Evolutionary conservation across 805 yeast species (phyloP), one percentile per base, ranked within the genome.

Genomic region (Dipodascus geniculatus): DNA sequence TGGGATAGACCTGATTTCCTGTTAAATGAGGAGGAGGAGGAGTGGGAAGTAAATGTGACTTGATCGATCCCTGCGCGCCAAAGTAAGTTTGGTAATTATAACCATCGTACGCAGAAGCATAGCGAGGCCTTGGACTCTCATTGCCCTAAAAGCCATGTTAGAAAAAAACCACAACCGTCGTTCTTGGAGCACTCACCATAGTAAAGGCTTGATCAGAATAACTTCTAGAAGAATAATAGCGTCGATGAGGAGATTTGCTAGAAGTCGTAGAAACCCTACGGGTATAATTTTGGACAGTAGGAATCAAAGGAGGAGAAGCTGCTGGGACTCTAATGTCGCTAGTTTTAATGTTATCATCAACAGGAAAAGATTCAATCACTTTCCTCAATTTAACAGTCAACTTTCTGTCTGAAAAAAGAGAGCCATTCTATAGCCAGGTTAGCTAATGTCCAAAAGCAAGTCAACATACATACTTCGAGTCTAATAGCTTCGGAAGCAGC

Each of bases 261-360:
- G 44, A 38, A 6, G 44, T 38, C 4, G 44, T 38, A 38, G 44
- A 38, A 6, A 17, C 20, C 19, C 20, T 38, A n/a, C 44, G 44
- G 14, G 11, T 38, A 38, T 38, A 38, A n/a, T 17, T 17, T n/a
- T 14, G 44, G 17, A 38, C 44, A n/a, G 44, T 38, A n/a, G 44
- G 44, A 38, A 38, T 38, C 20, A 38, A 38, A n/a, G 44, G 44
- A 38, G 44, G 44, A n/a, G 44, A 38, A 38, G 44, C 44, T 6
- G 44, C 44, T 14, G 44, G 44, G 4, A 38, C 44, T 38, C 44
- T 38, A 17, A 38, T 38, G 14, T 38, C 44, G 14, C 44, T 38
- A n/a, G 44, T 38, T 38, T 38, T 38, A 16, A 38, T 38, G 14
- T 38, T 38, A 38, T 38, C 44, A n/a, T 38, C 44, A 38, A 38